Evolutionary conservation across 495 filamentous ascomycete species (phyloP), one percentile per base, ranked within the genome.

Genomic region (Choiromyces venosus): DNA sequence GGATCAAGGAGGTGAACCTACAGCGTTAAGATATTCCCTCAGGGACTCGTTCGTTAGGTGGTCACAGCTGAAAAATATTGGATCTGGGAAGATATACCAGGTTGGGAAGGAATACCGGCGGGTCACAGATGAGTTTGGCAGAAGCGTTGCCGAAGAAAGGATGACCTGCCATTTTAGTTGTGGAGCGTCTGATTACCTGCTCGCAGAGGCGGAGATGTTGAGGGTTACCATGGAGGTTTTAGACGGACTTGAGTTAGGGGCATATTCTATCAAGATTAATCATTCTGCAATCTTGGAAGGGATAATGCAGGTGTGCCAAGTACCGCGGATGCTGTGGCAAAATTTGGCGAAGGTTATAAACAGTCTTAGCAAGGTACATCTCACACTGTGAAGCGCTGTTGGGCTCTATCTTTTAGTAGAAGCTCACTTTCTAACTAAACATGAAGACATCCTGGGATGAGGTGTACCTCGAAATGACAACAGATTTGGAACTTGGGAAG

Each of bases 161-260:
- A 93, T 96, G 89, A 93, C 94, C 84, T 97, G 93, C 84, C 93
- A 97, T 83, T 95, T 97, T 80, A 92, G 96, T 97, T 84, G 93
- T 25, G 93, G 93, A 71, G 83, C 84, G 38, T 93, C 91, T 82
- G 94, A 97, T 79, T 80, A 89, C 19, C 97, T 97, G 93, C 85
- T 97, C 39, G 91, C 94, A 65, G 94, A 97, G 82, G 92, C 94
- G 29, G 94, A 97, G 84, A 89, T 96, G 66, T 82, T 97, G 73
- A 84, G 89, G 67, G 92, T 96, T 75, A 86, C 91, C 29, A 88
- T 85, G 79, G 93, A 97, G 80, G 89, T 96, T 19, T 94, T 97
- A 76, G 88, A 93, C 75, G 84, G 84, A 14, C 85, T 97, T 16
- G 91, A 89, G 36, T 84, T 85, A 68, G 90, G 86, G 72, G 87